A percentile compares a stretch with the other conserved stretches of the same genome.
Conservation (phyloP, 140 eudicot species). For the Eryngium alpinum region DNA sequence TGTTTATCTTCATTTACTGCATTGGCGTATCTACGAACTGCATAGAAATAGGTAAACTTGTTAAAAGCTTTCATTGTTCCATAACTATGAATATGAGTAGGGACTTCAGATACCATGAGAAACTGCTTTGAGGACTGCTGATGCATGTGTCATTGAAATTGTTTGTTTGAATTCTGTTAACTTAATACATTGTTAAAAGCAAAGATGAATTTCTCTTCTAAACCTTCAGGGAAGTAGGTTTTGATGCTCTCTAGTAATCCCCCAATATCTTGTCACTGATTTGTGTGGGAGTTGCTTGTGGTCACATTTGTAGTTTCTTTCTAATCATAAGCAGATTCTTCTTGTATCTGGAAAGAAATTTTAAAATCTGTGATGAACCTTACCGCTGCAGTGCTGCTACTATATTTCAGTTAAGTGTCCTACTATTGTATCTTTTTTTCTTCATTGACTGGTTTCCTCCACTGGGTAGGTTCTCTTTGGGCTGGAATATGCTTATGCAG, state of each 20-base stretch:
- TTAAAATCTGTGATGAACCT: background rate
- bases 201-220: background rate
- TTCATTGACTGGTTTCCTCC: background rate
- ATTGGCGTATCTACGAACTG: background rate
- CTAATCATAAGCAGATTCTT: background rate
- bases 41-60: background rate
- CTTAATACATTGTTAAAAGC: background rate
- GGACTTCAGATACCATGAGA: background rate
- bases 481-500: constrained; percentile 76
- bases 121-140: background rate
- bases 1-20: background rate
- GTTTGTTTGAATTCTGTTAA: background rate
- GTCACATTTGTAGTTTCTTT: background rate
- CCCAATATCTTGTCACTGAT: background rate
- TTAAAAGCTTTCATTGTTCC: background rate
- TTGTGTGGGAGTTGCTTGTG: background rate
- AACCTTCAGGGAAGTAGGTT: background rate
- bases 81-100: background rate
- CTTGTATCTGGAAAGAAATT: background rate
- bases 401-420: background rate
- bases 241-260: background rate
- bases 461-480: constrained; percentile 63
- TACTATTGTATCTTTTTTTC: background rate
- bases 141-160: background rate
- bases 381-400: background rate